Base-by-base conservation (phyloP, 2,329 filamentous ascomycete genomes). In the Colletotrichum aenigma region DNA sequence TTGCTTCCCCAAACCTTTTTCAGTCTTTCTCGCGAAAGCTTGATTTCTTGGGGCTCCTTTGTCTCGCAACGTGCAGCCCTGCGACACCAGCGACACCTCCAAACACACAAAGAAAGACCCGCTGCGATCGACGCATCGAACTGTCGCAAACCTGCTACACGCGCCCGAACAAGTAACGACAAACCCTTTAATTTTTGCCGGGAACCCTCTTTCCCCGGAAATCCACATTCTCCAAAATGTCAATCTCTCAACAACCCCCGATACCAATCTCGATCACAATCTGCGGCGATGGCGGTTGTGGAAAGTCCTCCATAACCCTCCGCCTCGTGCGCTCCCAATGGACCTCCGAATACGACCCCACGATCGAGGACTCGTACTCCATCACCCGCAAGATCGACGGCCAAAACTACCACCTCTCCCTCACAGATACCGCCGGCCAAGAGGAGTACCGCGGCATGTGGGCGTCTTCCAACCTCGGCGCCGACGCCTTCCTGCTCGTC, bases 361-460 rank as follows among this genome's bases (percentile, higher is more conserved):
- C 93, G 43, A 95, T 95, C 84, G 93, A 95, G 85, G 95, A 97
- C 88, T 95, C 93, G 79, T 97, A 97, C 88, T 94, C 92, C 80
- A 93, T 97, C 77, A 96, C 94, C 66, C 94, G 95, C 79, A 91
- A 90, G 80, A 92, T 97, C 83, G 94, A 96, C 80, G 95, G 95
- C 81, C 89, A 96, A 69, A 92, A 91, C 66, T 96, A 96, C 88
- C 93, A 95, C 84, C 92, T 97, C 43, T 89, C 90, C 65, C 90
- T 97, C 66, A 96, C 94, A 75, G 95, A 97, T 87, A 96, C 95
- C 2, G 95, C 95, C 30, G 95, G 95, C n/a, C 95, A 97, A 84
- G 95, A 97, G 86, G 95, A 97, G 86, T 97, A 97, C 87, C 93
- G 95, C 79, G 93, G 94, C 79, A 94, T 97, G 88, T 97, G 95